Conservation (phyloP, 2,329 filamentous ascomycete genomes). For the Colletotrichum sp. region DNA sequence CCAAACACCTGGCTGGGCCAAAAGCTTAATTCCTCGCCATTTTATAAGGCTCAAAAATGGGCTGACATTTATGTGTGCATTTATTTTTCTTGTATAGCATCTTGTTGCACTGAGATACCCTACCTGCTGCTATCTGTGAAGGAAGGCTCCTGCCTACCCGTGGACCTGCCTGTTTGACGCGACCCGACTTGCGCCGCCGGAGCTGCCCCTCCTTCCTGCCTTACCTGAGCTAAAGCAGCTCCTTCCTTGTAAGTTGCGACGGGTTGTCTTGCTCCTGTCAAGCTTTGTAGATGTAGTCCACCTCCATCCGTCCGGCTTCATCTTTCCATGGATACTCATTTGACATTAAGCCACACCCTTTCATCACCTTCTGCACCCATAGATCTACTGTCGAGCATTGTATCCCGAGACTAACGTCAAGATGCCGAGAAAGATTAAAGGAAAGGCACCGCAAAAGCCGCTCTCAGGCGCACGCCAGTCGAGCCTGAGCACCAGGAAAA, state of each 20-base stretch:
- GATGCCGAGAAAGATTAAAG: neutral
- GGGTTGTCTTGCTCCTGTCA: neutral
- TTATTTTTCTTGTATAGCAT: neutral
- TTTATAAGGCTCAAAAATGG: neutral
- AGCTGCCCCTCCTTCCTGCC: neutral
- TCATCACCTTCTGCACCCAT: neutral
- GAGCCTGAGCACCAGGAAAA: neutral
- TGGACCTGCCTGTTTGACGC: neutral
- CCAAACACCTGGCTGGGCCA: neutral
- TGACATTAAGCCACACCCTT: neutral
- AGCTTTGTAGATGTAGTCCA: neutral
- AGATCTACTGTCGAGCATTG: neutral
- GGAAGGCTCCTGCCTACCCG: neutral
- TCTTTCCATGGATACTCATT: neutral
- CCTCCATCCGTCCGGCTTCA: neutral
- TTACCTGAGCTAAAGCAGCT: neutral
- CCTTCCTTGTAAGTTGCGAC: neutral
- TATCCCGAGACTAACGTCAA: neutral
- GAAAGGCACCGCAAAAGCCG: neutral
- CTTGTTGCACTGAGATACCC: slow-evolving; percentile 7
- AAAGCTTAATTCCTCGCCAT: neutral
- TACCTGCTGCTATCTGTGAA: neutral
- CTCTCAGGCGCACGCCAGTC: neutral
- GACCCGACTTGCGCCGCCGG: neutral
- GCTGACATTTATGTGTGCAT: neutral